A percentile compares a stretch with the other conserved stretches of the same genome.
These are phyloP conservation scores for Cercospora nicotianae DNA, from an alignment of 2,329 filamentous ascomycete species.

Conservation along the genomic window DNA sequence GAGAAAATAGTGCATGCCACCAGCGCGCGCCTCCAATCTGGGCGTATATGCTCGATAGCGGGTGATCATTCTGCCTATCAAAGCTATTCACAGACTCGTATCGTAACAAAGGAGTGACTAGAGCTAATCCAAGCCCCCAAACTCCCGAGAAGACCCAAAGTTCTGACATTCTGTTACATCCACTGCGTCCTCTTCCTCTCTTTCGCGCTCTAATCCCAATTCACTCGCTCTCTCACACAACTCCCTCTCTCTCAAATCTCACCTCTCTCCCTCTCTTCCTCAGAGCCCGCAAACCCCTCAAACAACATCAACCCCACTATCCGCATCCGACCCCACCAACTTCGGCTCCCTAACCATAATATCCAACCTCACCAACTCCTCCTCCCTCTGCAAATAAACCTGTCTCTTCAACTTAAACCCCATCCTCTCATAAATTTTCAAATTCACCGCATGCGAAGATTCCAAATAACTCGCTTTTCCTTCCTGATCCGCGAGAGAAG, in stretches of 20 bases:
- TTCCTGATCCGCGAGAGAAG: constrained; percentile 66
- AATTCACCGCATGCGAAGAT: constrained; percentile 68
- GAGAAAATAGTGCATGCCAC: neutral
- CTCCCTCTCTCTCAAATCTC: too few species aligned
- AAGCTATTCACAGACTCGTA: neutral
- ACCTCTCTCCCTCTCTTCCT: neutral
- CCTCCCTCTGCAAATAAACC: constrained; percentile 61
- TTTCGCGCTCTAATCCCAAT: too few species aligned
- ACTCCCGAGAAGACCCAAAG: neutral
- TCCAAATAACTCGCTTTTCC: constrained; percentile 73
- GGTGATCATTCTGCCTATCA: neutral
- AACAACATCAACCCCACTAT: constrained; percentile 27
- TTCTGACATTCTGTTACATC: constrained; percentile 25
- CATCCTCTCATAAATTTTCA: constrained; percentile 70
- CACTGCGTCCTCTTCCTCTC: constrained; percentile 7
- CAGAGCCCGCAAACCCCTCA: neutral
- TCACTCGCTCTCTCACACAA: neutral
- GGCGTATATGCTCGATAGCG: neutral
- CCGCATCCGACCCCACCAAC: constrained; percentile 21
- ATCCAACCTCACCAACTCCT: constrained; percentile 64
- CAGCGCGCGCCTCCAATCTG: neutral
- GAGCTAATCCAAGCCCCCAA: constrained; percentile 5
- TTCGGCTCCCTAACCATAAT: constrained; percentile 78
- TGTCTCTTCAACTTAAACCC: constrained; percentile 68
- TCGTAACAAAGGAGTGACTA: constrained; percentile 11